These are phyloP conservation scores for Rosa rugosa DNA, from an alignment of 306 rosid genomes.

Conservation along the genomic window DNA sequence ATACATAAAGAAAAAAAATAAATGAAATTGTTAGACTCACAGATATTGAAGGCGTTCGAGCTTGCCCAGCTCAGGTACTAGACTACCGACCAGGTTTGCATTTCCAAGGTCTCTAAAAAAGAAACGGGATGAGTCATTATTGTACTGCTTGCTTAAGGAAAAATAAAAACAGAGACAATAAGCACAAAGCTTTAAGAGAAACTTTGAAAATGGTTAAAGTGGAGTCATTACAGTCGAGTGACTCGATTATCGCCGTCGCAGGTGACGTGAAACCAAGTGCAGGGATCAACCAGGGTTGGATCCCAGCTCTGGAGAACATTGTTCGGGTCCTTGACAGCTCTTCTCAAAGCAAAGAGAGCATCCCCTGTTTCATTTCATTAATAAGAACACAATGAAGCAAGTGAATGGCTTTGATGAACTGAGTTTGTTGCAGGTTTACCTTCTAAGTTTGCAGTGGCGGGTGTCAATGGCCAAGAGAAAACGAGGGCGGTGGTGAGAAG, in stretches of 20 bases:
- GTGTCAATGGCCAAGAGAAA: constrained; percentile 28
- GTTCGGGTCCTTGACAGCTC: constrained; percentile 67
- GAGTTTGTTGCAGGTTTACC: constrained; percentile 39
- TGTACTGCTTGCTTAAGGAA: background rate
- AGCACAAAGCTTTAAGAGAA: too few species aligned
- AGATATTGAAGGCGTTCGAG: constrained; percentile 72
- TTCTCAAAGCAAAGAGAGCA: constrained; percentile 78
- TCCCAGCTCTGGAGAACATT: constrained; percentile 81
- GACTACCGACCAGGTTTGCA: constrained; percentile 69
- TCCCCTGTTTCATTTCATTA: constrained; percentile 52
- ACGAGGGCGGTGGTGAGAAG: constrained; percentile 35
- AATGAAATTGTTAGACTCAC: constrained; percentile 41
- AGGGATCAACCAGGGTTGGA: constrained; percentile 85
- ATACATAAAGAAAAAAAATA: background rate
- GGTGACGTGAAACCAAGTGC: constrained; percentile 93
- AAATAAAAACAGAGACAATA: background rate
- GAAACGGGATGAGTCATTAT: background rate
- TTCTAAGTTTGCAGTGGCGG: constrained; percentile 60
- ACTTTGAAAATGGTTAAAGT: background rate
- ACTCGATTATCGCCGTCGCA: constrained; percentile 64
- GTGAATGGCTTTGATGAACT: background rate
- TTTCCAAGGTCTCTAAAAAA: constrained; percentile 76
- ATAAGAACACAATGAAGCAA: background rate
- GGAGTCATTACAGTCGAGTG: constrained; percentile 56
- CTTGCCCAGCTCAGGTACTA: constrained; percentile 71